Evolutionary conservation across 2,329 filamentous ascomycete species (phyloP).

Genomic region (Trichoderma polysporum): DNA sequence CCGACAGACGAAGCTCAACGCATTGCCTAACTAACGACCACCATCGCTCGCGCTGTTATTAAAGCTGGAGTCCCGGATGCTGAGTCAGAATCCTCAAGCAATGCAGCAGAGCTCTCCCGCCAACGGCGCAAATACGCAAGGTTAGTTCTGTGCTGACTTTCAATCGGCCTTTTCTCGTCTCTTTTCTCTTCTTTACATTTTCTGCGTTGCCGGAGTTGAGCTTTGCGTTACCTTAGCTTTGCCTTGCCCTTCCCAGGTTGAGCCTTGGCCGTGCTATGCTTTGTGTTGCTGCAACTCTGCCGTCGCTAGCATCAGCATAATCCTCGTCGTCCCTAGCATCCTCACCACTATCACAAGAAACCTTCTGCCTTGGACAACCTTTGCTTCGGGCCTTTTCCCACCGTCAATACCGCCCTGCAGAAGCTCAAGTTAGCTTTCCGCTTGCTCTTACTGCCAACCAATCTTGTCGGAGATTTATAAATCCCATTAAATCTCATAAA

Average conservation of each 20-base stretch:
- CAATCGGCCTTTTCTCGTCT: background rate
- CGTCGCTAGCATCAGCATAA: background rate
- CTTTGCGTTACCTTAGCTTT: background rate
- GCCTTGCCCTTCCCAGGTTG: background rate
- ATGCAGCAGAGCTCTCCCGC: conserved; percentile 23
- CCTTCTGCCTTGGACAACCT: background rate
- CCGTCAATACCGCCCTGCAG: background rate
- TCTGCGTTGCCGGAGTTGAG: background rate
- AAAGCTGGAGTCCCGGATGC: conserved; percentile 18
- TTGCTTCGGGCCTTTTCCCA: background rate
- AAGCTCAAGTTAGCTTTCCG: background rate
- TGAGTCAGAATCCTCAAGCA: conserved; percentile 24
- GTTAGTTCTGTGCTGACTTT: conserved; percentile 15
- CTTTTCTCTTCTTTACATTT: background rate
- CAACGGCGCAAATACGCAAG: conserved; percentile 23
- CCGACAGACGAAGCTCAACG: background rate
- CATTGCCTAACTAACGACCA: background rate
- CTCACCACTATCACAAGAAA: background rate
- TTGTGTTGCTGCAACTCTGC: background rate
- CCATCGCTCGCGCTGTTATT: conserved; percentile 6
- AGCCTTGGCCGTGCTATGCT: background rate
- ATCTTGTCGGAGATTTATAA: background rate
- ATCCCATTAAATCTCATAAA: background rate
- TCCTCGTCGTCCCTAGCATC: background rate
- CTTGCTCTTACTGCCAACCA: background rate